Conservation (phyloP, 2,329 filamentous ascomycete species). For the Exophiala lecanii-corni region DNA sequence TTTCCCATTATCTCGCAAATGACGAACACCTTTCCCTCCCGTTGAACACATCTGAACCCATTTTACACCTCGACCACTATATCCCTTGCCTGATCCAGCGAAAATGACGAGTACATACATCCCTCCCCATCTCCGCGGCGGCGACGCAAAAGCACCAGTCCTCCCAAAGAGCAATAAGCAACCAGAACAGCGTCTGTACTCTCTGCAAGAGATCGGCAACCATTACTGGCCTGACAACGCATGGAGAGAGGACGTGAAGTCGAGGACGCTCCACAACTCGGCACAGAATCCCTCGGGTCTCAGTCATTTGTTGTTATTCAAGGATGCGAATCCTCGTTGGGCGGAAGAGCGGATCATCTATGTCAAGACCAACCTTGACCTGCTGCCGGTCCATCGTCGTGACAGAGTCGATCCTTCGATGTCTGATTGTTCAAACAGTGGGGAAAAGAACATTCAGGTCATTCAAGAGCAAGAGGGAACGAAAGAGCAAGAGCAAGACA, state of each 20-base stretch:
- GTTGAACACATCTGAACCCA: too few relatives aligned
- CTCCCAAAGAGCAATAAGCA: too few relatives aligned
- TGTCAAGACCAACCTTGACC: constrained; percentile 15
- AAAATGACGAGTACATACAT: too few relatives aligned
- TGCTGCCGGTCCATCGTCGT: constrained; percentile 9
- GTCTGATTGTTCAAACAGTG: neutral
- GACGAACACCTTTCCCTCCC: too few relatives aligned
- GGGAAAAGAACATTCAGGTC: neutral
- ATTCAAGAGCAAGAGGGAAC: too few relatives aligned
- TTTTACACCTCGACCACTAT: too few relatives aligned
- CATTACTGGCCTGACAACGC: neutral
- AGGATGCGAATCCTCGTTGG: constrained; percentile 20
- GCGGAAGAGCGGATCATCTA: constrained; percentile 13
- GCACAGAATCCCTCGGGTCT: constrained; percentile 9
- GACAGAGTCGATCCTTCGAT: too few relatives aligned
- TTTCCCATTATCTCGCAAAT: too few relatives aligned
- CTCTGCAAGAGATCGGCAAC: neutral
- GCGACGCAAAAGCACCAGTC: too few relatives aligned
- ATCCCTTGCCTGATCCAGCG: too few relatives aligned
- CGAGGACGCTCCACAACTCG: constrained; percentile 16
- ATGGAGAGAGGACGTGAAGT: neutral
- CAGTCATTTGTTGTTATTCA: constrained; percentile 20
- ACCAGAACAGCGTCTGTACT: too few relatives aligned
- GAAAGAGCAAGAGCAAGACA: neutral
- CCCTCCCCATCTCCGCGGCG: too few relatives aligned